A percentile compares a stretch with the other conserved stretches of the same genome.
phyloP scores from a whole-genome alignment of 1,284 basidiomycete genomes.

The Trametes hirsuta region DNA sequence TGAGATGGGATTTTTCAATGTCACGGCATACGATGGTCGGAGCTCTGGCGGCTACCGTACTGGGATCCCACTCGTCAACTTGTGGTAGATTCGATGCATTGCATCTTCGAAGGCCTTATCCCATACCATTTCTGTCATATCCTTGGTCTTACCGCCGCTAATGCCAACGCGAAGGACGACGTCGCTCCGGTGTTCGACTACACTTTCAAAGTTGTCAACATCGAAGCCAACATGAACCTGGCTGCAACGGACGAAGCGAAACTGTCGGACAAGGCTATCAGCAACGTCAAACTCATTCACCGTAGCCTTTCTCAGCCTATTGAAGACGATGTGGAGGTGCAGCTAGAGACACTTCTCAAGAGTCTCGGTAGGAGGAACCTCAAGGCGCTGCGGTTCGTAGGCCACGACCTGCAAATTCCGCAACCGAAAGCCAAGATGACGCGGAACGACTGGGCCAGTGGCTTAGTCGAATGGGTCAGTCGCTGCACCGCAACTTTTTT shows the following conservation, averaged over 20 bases:
- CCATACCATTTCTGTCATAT: slow-evolving; percentile 30
- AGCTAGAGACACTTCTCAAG: background rate
- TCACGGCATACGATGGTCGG: slow-evolving; percentile 35
- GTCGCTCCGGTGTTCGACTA: background rate
- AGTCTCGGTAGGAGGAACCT: background rate
- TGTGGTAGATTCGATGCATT: slow-evolving; percentile 39
- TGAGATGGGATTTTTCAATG: slow-evolving; percentile 24
- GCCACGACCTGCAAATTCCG: background rate
- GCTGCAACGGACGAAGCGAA: background rate
- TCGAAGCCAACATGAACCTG: background rate
- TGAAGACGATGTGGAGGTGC: background rate
- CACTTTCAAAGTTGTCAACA: slow-evolving; percentile 5
- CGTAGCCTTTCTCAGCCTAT: background rate
- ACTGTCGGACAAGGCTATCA: background rate
- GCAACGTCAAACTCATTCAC: background rate
- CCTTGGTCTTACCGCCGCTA: slow-evolving; percentile 21
- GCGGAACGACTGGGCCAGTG: slow-evolving; percentile 1
- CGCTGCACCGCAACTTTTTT: too few relatives aligned
- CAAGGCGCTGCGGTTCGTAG: slow-evolving; percentile 3
- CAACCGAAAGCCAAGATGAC: background rate
- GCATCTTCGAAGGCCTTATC: slow-evolving; percentile 31
- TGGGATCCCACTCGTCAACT: slow-evolving; percentile 36
- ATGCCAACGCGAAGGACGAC: background rate
- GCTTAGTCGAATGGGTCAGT: slow-evolving; percentile 3
- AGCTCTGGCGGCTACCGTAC: slow-evolving; percentile 35